phyloP scores from a whole-genome alignment of 1,284 basidiomycete genomes.

The Flammula alnicola region DNA sequence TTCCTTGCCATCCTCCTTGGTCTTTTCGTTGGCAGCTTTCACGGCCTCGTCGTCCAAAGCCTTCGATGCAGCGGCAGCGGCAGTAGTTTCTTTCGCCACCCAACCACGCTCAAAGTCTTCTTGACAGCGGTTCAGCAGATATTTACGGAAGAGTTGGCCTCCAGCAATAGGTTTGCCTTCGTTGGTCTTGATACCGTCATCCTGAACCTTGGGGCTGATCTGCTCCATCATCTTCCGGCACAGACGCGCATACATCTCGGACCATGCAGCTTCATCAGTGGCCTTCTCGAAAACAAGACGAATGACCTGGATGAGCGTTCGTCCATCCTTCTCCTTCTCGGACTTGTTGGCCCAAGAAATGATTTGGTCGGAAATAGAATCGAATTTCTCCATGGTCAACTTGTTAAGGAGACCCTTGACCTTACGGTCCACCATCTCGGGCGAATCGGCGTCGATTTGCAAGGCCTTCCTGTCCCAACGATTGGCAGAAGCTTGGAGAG shows the following conservation, averaged over 20 bases:
- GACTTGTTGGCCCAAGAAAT: conserved; percentile 95
- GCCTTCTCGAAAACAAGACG: conserved; percentile 97
- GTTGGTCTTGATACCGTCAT: conserved; percentile 77
- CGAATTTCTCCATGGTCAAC: conserved; percentile 96
- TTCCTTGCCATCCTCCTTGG: conserved; percentile 42
- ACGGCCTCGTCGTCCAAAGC: conserved; percentile 63
- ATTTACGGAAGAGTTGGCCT: conserved; percentile 94
- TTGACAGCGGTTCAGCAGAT: conserved; percentile 91
- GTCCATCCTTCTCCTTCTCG: conserved; percentile 89
- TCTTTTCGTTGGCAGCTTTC: conserved; percentile 64
- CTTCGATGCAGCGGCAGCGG: conserved; percentile 62
- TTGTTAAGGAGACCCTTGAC: conserved; percentile 96
- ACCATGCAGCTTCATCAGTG: conserved; percentile 94
- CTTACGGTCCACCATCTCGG: conserved; percentile 89
- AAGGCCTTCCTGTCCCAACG: conserved; percentile 72
- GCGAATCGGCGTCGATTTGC: conserved; percentile 64
- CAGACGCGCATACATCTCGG: conserved; percentile 95
- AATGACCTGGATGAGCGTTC: conserved; percentile 95
- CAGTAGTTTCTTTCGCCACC: conserved; percentile 73
- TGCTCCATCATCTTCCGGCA: conserved; percentile 94
- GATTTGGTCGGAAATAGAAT: conserved; percentile 92
- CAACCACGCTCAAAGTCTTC: conserved; percentile 94
- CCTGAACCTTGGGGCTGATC: conserved; percentile 85
- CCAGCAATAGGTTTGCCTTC: conserved; percentile 89
- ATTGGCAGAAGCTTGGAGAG: conserved; percentile 80